A percentile compares a stretch with the other conserved stretches of the same genome.
phyloP scores from a whole-genome alignment of 441 rosid genomes.

The Gossypium gossypioides region DNA sequence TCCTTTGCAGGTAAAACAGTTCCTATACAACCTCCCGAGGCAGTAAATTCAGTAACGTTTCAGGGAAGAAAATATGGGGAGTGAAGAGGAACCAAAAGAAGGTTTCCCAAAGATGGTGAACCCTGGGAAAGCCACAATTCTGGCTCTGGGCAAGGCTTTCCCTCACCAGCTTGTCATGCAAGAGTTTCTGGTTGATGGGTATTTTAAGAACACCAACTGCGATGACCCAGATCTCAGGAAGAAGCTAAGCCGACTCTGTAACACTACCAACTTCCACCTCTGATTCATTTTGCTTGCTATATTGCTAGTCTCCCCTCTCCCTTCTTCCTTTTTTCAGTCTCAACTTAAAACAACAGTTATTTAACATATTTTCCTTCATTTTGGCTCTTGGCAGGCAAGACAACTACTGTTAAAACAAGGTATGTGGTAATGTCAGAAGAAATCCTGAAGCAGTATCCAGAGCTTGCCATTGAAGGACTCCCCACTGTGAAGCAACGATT shows the following conservation, averaged over 20 bases:
- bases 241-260: constrained; percentile 82
- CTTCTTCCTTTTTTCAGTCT: background rate
- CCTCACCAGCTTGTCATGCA: constrained; percentile 98
- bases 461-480: constrained; percentile 67
- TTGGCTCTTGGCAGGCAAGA: constrained; percentile 52
- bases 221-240: constrained; percentile 79
- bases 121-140: background rate
- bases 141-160: constrained; percentile 81
- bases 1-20: background rate
- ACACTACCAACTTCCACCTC: background rate
- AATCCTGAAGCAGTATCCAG: constrained; percentile 70
- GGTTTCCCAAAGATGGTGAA: background rate
- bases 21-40: no score
- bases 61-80: background rate
- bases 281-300: background rate
- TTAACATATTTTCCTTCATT: background rate
- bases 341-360: background rate
- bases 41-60: background rate
- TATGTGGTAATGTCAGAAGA: constrained; percentile 96
- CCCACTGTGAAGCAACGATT: constrained; percentile 72
- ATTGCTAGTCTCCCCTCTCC: background rate
- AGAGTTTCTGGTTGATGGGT: constrained; percentile 82
- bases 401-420: constrained; percentile 88
- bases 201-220: constrained; percentile 81
- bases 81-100: background rate